Evolutionary conservation across 140 eudicot species (phyloP), one percentile per base, ranked within the genome.

Genomic region (Oenanthe javanica): DNA sequence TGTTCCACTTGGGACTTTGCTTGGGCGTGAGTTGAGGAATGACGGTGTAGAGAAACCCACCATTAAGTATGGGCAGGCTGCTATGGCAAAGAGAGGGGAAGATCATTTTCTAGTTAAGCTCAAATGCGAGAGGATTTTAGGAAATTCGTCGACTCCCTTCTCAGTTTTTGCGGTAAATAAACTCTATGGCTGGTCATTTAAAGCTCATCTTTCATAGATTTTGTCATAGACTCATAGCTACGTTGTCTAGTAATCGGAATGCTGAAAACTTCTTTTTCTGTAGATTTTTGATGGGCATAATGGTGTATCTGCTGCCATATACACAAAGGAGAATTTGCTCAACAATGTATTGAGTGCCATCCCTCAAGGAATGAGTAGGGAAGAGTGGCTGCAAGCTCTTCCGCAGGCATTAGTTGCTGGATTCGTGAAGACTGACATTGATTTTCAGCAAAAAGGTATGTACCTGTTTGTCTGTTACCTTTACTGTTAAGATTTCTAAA

Each of bases 241-340:
- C 45, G 23, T 59, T 61, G 51, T 46, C 48, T 59, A 64, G 48
- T 45, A 21, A 59, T 61, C 2, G 27, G 46, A 78, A 78, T 78
- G 81, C 64, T 83, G 57, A 71, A 61, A 38, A 19, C 61, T 75
- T 77, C 21, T 72, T 75, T 43, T 45, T 72, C 5, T 69, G 5
- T 81, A 88, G 92, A 87, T 88, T 31, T 88, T 88, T 80, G 92
- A 88, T 71, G 92, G 92, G 79, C 92, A 88, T 80, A 88, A 88
- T 51, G 92, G 92, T 25, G 77, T 79, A 25, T 85, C 92, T 19
- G 92, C 92, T 31, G 92, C 92, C 16, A 82, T 88, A 80, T 88
- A 76, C 81, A 74, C 85, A 40, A 84, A 81, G 51, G 92, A 88
- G 45, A 75, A 86, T 81, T 78, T 88, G 40, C 82, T 88, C 61